Conservation (phyloP, 2,329 filamentous ascomycete genomes). For the Arthroderma sp. region DNA sequence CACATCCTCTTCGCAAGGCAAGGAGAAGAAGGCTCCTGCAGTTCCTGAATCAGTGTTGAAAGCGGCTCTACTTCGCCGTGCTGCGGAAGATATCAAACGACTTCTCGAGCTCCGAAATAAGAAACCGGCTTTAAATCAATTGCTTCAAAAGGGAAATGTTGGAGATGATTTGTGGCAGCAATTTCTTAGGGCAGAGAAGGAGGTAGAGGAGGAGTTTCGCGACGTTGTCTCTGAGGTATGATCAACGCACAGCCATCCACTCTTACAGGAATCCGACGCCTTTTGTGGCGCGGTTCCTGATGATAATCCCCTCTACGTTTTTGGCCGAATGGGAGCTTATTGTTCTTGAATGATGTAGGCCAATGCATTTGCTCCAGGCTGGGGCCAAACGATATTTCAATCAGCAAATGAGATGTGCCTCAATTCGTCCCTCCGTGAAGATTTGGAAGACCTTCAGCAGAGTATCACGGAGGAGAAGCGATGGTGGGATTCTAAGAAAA, state of each 20-base stretch:
- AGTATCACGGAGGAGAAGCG: slow-evolving; percentile 62
- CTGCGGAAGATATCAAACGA: slow-evolving; percentile 82
- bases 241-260: too few species aligned
- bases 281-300: neutral
- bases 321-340: slow-evolving; percentile 34
- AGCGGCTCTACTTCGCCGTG: slow-evolving; percentile 75
- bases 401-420: slow-evolving; percentile 90
- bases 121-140: slow-evolving; percentile 71
- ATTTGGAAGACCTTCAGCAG: slow-evolving; percentile 60
- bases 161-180: slow-evolving; percentile 94
- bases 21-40: slow-evolving; percentile 51
- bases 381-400: slow-evolving; percentile 94
- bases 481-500: slow-evolving; percentile 83
- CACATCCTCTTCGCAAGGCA: slow-evolving; percentile 29
- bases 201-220: slow-evolving; percentile 89
- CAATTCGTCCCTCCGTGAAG: slow-evolving; percentile 62
- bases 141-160: slow-evolving; percentile 82
- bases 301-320: neutral
- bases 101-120: slow-evolving; percentile 78
- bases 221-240: slow-evolving; percentile 85
- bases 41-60: slow-evolving; percentile 77
- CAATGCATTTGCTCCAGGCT: slow-evolving; percentile 74
- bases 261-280: slow-evolving; percentile 2
- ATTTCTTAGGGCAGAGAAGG: slow-evolving; percentile 83
- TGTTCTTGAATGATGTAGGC: slow-evolving; percentile 82